Evolutionary conservation across 108 stramenopile genomes (phyloP), one percentile per base, ranked within the genome.

Genomic region (Nannochloropsis gaditana): DNA sequence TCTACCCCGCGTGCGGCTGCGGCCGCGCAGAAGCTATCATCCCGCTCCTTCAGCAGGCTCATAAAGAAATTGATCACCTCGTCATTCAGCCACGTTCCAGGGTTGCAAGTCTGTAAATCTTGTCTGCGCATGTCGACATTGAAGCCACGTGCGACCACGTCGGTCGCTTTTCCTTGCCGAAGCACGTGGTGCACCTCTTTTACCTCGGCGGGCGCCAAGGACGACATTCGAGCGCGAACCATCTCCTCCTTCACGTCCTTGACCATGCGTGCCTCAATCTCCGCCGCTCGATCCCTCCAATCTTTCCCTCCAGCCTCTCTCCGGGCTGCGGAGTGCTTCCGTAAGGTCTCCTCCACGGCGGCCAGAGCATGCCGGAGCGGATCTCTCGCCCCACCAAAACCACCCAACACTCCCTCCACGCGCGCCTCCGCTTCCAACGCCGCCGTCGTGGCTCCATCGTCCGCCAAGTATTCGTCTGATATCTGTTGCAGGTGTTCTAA

Each of bases 1-100:
- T 90, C 84, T 93, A 86, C 42, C 45, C 79, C 42, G 88, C 85
- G 83, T 92, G 94, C 84, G 95, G 80, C 89, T 92, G 43, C 21
- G 21, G n/a, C 80, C 41, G 80, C 80, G 21, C n/a, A 19, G 21
- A 9, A 0, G 42, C 15, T 90, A 81, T 93, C 92, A 82, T 97
- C 95, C 2, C 95, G 92, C 31, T 89, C 91, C 45, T 93, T 90
- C 50, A 97, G 89, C 91, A 95, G 93, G 41, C 91, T 87, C 79
- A 94, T 92, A 87, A 95, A 98, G 90, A 95, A 96, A 83, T 97
- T 96, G 79, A 98, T 96, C 9, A 97, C 94, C 92, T 98, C 97
- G 86, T 98, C 97, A 82, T 96, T 97, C 83, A 98, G 91, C 97
- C 97, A 98, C 80, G 91, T 87, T 31, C 93, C 93, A 1, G 94